A percentile compares a stretch with the other conserved stretches of the same genome.
phyloP scores from a whole-genome alignment of 768 basidiomycete genomes.

The Candolleomyces aberdarensis region DNA sequence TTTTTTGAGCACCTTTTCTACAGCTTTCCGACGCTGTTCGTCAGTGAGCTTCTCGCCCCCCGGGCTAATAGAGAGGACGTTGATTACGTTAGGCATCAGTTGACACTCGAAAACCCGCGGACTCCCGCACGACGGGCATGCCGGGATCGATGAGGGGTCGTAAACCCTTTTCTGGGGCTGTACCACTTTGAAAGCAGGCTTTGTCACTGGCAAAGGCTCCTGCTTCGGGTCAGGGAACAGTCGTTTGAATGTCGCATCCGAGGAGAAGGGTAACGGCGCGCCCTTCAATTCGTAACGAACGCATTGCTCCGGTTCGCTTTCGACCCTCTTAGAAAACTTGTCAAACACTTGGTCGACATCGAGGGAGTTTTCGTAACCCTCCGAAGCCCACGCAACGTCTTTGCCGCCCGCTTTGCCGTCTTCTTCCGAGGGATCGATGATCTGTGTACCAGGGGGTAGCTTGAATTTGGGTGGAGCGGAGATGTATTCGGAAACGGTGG shows the following conservation, averaged over 20 bases:
- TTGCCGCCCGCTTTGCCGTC: slow-evolving; percentile 38
- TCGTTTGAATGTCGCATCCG: slow-evolving; percentile 61
- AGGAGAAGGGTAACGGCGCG: slow-evolving; percentile 76
- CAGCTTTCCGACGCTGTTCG: slow-evolving; percentile 63
- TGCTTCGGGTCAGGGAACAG: slow-evolving; percentile 65
- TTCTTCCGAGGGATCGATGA: slow-evolving; percentile 32
- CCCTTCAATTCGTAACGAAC: slow-evolving; percentile 92
- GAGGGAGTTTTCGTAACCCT: slow-evolving; percentile 79
- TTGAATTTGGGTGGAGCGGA: slow-evolving; percentile 53
- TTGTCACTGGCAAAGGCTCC: slow-evolving; percentile 53
- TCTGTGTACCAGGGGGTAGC: slow-evolving; percentile 38
- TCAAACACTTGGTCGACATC: slow-evolving; percentile 85
- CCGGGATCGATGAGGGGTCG: slow-evolving; percentile 49
- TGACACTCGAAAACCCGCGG: slow-evolving; percentile 87
- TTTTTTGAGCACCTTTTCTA: slow-evolving; percentile 54
- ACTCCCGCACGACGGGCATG: slow-evolving; percentile 66
- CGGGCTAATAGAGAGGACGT: slow-evolving; percentile 45
- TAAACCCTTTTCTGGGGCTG: slow-evolving; percentile 50
- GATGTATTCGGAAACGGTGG: slow-evolving; percentile 71
- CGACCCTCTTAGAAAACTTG: slow-evolving; percentile 72
- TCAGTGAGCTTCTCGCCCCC: slow-evolving; percentile 46
- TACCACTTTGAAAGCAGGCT: slow-evolving; percentile 56
- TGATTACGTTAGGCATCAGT: slow-evolving; percentile 92
- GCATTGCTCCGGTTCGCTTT: slow-evolving; percentile 76
- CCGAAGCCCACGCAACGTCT: slow-evolving; percentile 58